Evolutionary conservation across 177 flowering plant genomes (phyloP).

Genomic region (Tripterygium wilfordii): DNA sequence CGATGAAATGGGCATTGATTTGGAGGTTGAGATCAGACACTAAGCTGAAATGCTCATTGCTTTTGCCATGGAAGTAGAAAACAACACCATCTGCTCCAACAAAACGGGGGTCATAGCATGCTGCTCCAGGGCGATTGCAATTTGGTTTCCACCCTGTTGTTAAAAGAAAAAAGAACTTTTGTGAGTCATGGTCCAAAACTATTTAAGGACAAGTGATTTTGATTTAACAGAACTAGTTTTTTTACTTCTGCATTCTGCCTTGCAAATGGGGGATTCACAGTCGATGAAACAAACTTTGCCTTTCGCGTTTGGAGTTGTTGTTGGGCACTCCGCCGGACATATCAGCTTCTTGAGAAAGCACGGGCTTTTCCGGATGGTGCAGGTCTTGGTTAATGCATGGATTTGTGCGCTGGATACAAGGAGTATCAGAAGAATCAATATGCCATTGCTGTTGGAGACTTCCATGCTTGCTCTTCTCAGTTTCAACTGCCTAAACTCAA

Average conservation of each 20-base stretch:
- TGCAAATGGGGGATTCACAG: slow-evolving; percentile 35
- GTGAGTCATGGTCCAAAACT: too few relatives aligned
- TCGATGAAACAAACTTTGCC: slow-evolving; percentile 36
- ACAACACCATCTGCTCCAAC: slow-evolving; percentile 50
- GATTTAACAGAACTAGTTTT: too few relatives aligned
- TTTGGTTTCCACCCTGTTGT: slow-evolving; percentile 36
- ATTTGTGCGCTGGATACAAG: slow-evolving; percentile 6
- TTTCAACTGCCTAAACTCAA: neutral
- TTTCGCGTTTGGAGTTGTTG: slow-evolving; percentile 12
- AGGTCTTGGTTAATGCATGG: slow-evolving; percentile 10
- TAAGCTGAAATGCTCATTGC: slow-evolving; percentile 38
- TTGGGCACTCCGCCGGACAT: slow-evolving; percentile 41
- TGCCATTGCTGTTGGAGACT: slow-evolving; percentile 3
- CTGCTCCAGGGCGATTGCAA: slow-evolving; percentile 44
- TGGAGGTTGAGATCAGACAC: slow-evolving; percentile 49
- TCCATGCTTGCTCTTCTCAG: slow-evolving; percentile 8
- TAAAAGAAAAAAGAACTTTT: too few relatives aligned
- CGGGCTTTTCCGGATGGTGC: slow-evolving; percentile 14
- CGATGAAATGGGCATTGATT: slow-evolving; percentile 49
- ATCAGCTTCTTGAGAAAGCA: slow-evolving; percentile 21
- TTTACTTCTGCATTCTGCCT: slow-evolving; percentile 42
- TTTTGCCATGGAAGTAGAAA: slow-evolving; percentile 55
- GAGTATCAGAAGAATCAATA: slow-evolving; percentile 15
- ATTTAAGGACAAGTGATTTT: too few relatives aligned
- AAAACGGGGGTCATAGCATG: slow-evolving; percentile 52